phyloP scores from a whole-genome alignment of 176 grass and related monocot species.

The Pharus latifolius region DNA sequence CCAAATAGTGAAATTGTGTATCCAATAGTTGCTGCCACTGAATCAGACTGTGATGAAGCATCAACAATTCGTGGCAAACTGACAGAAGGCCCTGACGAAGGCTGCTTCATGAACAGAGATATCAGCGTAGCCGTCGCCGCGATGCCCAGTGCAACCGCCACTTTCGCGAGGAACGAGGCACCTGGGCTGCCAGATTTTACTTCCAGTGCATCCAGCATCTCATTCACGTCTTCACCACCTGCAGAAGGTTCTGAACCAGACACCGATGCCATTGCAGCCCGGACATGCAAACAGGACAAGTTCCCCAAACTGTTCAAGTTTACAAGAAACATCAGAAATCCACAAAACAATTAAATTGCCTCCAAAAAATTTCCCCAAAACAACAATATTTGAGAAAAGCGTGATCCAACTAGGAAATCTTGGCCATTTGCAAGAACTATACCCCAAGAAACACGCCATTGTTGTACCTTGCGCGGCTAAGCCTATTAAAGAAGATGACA shows the following conservation, averaged over 20 bases:
- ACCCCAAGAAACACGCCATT: background rate
- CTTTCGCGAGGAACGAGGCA: constrained; percentile 49
- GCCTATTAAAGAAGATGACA: background rate
- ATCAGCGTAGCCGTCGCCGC: constrained; percentile 41
- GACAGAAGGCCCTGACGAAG: constrained; percentile 40
- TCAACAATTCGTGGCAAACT: constrained; percentile 53
- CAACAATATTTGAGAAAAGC: background rate
- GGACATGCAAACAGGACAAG: constrained; percentile 3
- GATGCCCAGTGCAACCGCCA: constrained; percentile 51
- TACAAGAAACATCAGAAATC: constrained; percentile 1
- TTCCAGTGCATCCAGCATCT: constrained; percentile 37
- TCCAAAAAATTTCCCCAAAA: background rate
- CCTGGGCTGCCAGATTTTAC: constrained; percentile 14
- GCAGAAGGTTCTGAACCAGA: constrained; percentile 32
- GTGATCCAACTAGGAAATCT: no score
- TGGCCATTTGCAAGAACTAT: background rate
- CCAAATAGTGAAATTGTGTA: constrained; percentile 62
- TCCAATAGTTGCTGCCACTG: constrained; percentile 13
- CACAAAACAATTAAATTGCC: background rate
- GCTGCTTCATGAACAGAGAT: constrained; percentile 34
- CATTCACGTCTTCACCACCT: constrained; percentile 21
- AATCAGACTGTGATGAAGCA: constrained; percentile 38
- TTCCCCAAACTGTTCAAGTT: constrained; percentile 11
- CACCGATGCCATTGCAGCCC: constrained; percentile 14
- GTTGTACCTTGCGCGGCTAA: no score